A percentile compares a stretch with the other conserved stretches of the same genome.
These are phyloP conservation scores for Papiliotrema terrestris DNA, from an alignment of 1,284 basidiomycete genomes.

Conservation along the genomic window DNA sequence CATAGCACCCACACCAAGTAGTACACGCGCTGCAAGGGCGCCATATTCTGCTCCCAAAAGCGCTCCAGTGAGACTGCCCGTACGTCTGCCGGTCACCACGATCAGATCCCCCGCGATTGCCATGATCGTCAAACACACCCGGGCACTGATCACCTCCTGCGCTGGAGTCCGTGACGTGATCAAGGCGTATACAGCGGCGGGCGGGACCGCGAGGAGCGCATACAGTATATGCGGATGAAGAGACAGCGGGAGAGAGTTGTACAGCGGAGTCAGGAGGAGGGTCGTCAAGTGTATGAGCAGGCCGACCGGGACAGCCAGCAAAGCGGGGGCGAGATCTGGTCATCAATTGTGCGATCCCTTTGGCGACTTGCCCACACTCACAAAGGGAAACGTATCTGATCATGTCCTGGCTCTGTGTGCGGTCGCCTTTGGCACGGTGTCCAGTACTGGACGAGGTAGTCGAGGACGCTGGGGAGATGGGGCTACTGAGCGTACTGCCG, in stretches of 20 bases:
- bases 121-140: conserved; percentile 1
- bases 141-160: neutral
- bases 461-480: too few relatives aligned
- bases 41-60: conserved; percentile 3
- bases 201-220: neutral
- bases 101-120: conserved; percentile 3
- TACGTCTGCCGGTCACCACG: neutral
- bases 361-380: neutral
- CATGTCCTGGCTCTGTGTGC: neutral
- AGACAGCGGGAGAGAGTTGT: conserved; percentile 4
- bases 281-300: conserved; percentile 3
- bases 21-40: neutral
- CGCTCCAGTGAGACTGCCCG: conserved; percentile 1
- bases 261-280: conserved; percentile 4
- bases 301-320: conserved; percentile 3
- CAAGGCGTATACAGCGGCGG: neutral
- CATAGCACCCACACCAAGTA: conserved; percentile 1
- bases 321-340: conserved; percentile 4
- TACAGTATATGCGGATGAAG: neutral
- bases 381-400: neutral
- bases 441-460: too few relatives aligned
- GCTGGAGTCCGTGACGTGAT: neutral
- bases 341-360: neutral
- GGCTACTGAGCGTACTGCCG: too few relatives aligned
- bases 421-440: neutral